Evolutionary conservation across 75 land plant species (phyloP).

Genomic region (Ceratopteris richardii): DNA sequence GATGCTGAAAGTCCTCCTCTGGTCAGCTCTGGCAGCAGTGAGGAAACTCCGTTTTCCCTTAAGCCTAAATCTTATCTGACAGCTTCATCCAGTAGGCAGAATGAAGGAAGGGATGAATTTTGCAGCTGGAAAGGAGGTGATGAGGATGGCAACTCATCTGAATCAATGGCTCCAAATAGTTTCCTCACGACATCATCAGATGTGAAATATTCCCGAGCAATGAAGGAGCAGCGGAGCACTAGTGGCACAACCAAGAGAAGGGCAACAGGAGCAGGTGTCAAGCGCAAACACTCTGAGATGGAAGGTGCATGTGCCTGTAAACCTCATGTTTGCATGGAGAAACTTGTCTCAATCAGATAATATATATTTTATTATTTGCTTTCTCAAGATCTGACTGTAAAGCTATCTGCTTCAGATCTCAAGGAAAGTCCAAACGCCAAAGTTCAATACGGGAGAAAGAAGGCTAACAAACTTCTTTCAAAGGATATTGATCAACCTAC

Average conservation of each 20-base stretch:
- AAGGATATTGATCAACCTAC: no score
- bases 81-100: conserved; percentile 10
- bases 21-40: conserved; percentile 45
- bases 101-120: conserved; percentile 14
- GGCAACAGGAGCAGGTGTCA: conserved; percentile 21
- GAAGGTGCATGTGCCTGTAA: conserved; percentile 30
- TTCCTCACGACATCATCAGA: conserved; percentile 18
- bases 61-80: conserved; percentile 10
- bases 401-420: no score
- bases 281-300: conserved; percentile 29
- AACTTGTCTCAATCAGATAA: no score
- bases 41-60: conserved; percentile 20
- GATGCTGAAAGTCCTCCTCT: conserved; percentile 22
- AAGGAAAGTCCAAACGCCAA: no score
- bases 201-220: conserved; percentile 10
- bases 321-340: no score
- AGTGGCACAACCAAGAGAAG: conserved; percentile 8
- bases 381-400: no score
- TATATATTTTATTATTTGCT: no score
- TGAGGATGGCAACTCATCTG: conserved; percentile 72
- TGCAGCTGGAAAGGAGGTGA: conserved; percentile 26
- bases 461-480: no score
- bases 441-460: no score
- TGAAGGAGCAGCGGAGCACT: conserved; percentile 13
- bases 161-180: conserved; percentile 44